Evolutionary conservation across 176 grass and related monocot species (phyloP), one percentile per base, ranked within the genome.

Genomic region (Oryza longistaminata): DNA sequence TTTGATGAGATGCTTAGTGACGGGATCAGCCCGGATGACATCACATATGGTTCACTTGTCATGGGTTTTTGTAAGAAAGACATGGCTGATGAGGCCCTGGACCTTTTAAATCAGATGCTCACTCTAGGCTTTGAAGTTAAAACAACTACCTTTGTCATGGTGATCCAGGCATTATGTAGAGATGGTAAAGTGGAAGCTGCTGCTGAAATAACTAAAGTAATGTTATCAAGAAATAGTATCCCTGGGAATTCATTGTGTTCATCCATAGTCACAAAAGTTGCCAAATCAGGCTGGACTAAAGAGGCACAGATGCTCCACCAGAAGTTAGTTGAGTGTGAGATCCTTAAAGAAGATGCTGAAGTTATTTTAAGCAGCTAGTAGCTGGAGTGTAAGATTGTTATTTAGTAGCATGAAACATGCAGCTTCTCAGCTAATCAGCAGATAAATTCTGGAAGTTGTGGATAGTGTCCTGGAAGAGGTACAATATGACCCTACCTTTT

Each of bases 51-150:
- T 79, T 94, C 92, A 68, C 85, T 94, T 61, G 79, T 94, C 80
- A 90, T 94, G 92, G 90, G 87, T 11, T 94, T 88, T 68, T 90
- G 92, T 67, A 94, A 90, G 77, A 85, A 90, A 71, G 82, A 86
- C 62, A 92, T 90, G 87, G 37, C 86, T 22, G 72, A 88, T 1
- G 82, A 92, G 68, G 92, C 90, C 71, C 34, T 89, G 55, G 65
- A 83, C 46, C 71, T 92, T 72, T 83, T 94, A 74, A 86, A 88
- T 81, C 85, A 67, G 55, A 94, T 85, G 71, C 65, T 92, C 72
- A 71, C 83, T 82, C 82, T 83, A 39, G 85, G 88, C 33, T 94
- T 86, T 75, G 80, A 91, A 74, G 86, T 91, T 79, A 92, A 91
- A 90, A 64, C 82, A 69, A 90, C 81, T 70, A 92, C 92, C 53